Percentiles rank a stretch among this genome's conserved stretches.
Conservation (phyloP, 495 filamentous ascomycete genomes). For the Penicillium malachiteum region DNA sequence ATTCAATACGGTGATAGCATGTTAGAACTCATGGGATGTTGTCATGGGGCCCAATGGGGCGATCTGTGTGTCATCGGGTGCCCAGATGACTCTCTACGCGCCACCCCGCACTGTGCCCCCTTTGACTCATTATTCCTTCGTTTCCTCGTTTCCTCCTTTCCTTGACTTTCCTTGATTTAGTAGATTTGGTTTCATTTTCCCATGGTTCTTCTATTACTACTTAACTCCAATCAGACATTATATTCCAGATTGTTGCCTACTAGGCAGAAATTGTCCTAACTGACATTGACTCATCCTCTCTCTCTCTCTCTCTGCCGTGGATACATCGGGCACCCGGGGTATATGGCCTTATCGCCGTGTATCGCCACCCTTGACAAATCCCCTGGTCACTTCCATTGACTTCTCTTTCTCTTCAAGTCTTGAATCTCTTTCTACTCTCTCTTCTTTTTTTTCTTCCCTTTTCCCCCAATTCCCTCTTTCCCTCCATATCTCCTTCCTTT, state of each 20-base stretch:
- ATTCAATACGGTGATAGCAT: no score
- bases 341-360: slow-evolving; percentile 14
- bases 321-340: no score
- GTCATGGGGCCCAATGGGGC: slow-evolving; percentile 20
- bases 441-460: background rate
- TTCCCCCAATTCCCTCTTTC: background rate
- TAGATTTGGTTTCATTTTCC: background rate
- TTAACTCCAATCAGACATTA: background rate
- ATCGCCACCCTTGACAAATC: slow-evolving; percentile 27
- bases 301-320: no score
- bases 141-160: background rate
- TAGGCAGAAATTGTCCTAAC: no score
- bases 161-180: background rate
- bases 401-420: slow-evolving; percentile 6
- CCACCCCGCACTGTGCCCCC: slow-evolving; percentile 18
- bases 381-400: slow-evolving; percentile 18
- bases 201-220: background rate
- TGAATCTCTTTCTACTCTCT: background rate
- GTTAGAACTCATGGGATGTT: slow-evolving; percentile 15
- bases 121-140: slow-evolving; percentile 10
- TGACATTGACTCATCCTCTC: slow-evolving; percentile 14
- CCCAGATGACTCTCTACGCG: slow-evolving; percentile 9
- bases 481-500: background rate
- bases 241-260: background rate
- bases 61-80: slow-evolving; percentile 12